These are phyloP conservation scores for Isatis tinctoria DNA, from an alignment of 345 rosid species.

Conservation along the genomic window DNA sequence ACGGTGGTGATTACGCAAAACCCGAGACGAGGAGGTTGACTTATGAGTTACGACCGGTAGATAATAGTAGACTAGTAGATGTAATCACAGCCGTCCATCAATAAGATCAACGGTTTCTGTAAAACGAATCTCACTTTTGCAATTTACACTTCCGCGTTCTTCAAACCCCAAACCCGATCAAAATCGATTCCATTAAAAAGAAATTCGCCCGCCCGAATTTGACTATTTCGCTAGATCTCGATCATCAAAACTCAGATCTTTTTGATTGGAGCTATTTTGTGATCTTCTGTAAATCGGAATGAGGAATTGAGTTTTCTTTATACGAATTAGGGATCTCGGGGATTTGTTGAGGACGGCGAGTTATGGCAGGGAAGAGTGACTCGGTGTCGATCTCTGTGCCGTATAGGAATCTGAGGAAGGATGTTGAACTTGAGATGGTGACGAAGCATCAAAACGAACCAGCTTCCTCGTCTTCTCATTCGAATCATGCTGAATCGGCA, in stretches of 20 bases:
- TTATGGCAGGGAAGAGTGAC: constrained; percentile 47
- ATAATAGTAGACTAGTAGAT: neutral
- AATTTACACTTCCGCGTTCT: neutral
- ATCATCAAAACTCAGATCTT: constrained; percentile 20
- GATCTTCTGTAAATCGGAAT: neutral
- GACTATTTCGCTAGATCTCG: constrained; percentile 26
- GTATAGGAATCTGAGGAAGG: constrained; percentile 74
- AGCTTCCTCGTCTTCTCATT: constrained; percentile 32
- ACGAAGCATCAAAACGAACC: constrained; percentile 35
- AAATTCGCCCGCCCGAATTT: constrained; percentile 14
- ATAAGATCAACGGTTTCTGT: constrained; percentile 1
- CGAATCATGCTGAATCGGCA: constrained; percentile 23
- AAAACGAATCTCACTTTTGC: constrained; percentile 6
- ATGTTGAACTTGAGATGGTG: constrained; percentile 68
- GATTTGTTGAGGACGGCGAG: constrained; percentile 14
- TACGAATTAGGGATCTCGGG: constrained; percentile 17
- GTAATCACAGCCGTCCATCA: constrained; percentile 10
- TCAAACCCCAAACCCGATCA: neutral
- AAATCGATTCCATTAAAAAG: neutral
- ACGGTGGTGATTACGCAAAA: constrained; percentile 24
- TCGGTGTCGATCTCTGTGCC: constrained; percentile 45
- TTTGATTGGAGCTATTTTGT: neutral
- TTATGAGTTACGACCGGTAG: neutral
- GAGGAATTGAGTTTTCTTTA: neutral
- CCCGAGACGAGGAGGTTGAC: constrained; percentile 23